phyloP scores from a whole-genome alignment of 352 stramenopile genomes.

The Globisporangium parvum region DNA sequence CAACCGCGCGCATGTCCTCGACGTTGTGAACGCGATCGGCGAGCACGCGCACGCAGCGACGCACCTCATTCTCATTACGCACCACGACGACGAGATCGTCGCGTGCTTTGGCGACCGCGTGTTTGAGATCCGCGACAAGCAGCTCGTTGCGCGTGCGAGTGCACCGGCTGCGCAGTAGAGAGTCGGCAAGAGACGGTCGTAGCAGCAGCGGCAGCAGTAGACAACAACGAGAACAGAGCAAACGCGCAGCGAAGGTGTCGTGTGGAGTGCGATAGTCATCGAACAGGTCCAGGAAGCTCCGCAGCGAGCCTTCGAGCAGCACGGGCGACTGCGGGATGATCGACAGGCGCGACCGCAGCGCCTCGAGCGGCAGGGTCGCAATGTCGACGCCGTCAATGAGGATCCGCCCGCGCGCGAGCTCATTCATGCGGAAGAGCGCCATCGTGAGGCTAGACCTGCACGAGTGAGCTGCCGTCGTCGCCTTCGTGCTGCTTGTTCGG shows the following conservation, averaged over 20 bases:
- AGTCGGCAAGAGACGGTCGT: no score
- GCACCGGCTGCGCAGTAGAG: no score
- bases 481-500: no score
- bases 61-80: constrained; percentile 88
- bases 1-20: constrained; percentile 71
- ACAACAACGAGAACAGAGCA: no score
- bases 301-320: constrained; percentile 83
- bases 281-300: no score
- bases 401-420: constrained; percentile 73
- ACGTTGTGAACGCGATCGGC: constrained; percentile 71
- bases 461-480: no score
- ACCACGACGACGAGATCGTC: constrained; percentile 90
- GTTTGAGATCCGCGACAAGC: constrained; percentile 73
- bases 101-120: constrained; percentile 65
- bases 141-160: constrained; percentile 26
- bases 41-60: constrained; percentile 30
- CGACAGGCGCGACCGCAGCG: constrained; percentile 47
- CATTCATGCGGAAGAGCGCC: constrained; percentile 76
- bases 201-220: no score
- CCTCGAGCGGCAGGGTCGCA: constrained; percentile 47
- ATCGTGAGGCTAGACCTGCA: no score
- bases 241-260: no score
- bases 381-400: constrained; percentile 68
- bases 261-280: no score
- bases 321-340: constrained; percentile 84